Evolutionary conservation across 2,329 filamentous ascomycete species (phyloP), one percentile per base, ranked within the genome.

Genomic region (Hypomyces perniciosus): DNA sequence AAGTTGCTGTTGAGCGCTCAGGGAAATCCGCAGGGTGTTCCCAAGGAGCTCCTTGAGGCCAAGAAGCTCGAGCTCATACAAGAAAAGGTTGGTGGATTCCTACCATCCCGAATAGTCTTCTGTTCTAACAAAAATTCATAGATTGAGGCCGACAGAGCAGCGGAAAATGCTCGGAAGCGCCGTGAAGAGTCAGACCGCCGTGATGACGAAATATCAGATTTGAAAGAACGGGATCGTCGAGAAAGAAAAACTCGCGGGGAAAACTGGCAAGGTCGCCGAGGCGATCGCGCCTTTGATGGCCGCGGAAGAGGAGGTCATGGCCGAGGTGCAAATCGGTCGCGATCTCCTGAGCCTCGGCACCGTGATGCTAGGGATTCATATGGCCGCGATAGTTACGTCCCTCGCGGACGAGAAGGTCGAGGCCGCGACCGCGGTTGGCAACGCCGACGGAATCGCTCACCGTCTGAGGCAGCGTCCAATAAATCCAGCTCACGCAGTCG

Each of bases 41-140:
- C 93, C 0, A 92, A 95, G 68, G 91, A 96, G 69, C 77, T 99
- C 39, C 73, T 99, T 3, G 93, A 99, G 67, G 91, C 92, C 1
- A 99, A 99, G 76, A 99, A 97, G 71, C 73, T 88, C 41, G 93
- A 99, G 69, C 75, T 99, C 44, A 89, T 93, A 55, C 90, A 96
- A 69, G 90, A 96, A 70, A 95, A 95, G 85, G 92, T 95, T 67
- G 33, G 65, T 38, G 28, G 27, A 42, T 42, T 28, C 34, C 28
- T 3, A 10, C 8, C 9, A 26, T n/a, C 7, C n/a, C 5, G 12
- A 26, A 28, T 20, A 27, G 28, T 6, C n/a, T 4, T 5, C 27
- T 50, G 44, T 54, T 60, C 26, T 56, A 20, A 5, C 8, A 12
- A 12, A 6, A 50, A 30, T n/a, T 31, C 12, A 6, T 42, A 91